Percentiles rank a stretch among this genome's conserved stretches.
These are phyloP conservation scores for Cochlearia excelsa DNA, from an alignment of 345 rosid species.

Conservation along the genomic window DNA sequence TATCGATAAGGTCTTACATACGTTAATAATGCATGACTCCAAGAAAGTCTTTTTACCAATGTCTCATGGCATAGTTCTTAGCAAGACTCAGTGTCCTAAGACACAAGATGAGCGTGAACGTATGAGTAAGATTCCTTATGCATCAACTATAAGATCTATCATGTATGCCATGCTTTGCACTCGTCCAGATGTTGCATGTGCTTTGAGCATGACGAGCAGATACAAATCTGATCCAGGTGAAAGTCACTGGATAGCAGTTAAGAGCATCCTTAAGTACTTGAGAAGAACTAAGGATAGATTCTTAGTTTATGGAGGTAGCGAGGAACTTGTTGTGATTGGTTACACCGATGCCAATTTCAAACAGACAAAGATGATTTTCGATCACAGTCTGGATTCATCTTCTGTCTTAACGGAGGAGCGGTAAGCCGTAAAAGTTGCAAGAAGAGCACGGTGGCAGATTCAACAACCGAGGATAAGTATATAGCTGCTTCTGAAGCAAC, in stretches of 20 bases:
- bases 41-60: not conserved
- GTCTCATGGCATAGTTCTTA: not conserved
- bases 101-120: not conserved
- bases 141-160: not conserved
- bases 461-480: not conserved
- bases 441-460: not conserved
- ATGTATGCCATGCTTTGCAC: not conserved
- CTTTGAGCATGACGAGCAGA: not conserved
- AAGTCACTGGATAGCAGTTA: not conserved
- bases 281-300: not conserved
- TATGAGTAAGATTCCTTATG: not conserved
- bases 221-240: not conserved
- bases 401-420: not conserved
- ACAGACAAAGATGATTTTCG: not conserved
- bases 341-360: not conserved
- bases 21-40: not conserved
- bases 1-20: not conserved
- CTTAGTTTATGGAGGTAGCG: not conserved
- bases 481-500: not conserved
- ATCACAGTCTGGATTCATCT: not conserved
- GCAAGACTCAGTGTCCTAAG: not conserved
- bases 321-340: not conserved
- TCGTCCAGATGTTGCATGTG: not conserved
- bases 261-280: constrained; percentile 1
- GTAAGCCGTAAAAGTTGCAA: not conserved